These are phyloP conservation scores for Zygotorulaspora mrakii DNA, from an alignment of 1,139 yeast genomes.

Conservation along the genomic window DNA sequence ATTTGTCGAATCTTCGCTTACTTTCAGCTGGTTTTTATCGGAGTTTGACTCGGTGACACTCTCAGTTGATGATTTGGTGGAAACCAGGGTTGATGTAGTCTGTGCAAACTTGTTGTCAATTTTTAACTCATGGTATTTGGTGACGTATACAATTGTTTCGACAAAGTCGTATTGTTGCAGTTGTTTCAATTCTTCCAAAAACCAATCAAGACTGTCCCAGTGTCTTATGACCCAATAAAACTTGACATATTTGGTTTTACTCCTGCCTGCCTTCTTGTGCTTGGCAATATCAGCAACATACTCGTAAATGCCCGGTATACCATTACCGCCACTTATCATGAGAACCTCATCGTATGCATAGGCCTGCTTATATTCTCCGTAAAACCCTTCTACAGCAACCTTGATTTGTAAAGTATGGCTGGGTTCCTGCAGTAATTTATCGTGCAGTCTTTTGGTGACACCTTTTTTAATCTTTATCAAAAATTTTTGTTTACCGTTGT, in stretches of 20 bases:
- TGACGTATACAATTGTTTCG: conserved; percentile 42
- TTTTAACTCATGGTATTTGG: conserved; percentile 34
- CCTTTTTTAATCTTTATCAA: conserved; percentile 48
- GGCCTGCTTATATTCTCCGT: conserved; percentile 52
- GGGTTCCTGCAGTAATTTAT: conserved; percentile 24
- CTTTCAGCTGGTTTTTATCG: conserved; percentile 7
- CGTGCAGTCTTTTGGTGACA: conserved; percentile 40
- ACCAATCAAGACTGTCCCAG: conserved; percentile 51
- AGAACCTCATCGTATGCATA: conserved; percentile 52
- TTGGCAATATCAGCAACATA: conserved; percentile 34
- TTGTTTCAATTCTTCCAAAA: conserved; percentile 44
- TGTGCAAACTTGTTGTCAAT: conserved; percentile 16
- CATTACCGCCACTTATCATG: conserved; percentile 67
- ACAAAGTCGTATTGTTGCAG: conserved; percentile 38
- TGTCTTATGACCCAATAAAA: conserved; percentile 52
- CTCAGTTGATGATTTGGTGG: conserved; percentile 5
- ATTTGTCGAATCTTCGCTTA: conserved; percentile 1
- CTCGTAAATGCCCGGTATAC: conserved; percentile 55
- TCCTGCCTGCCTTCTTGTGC: conserved; percentile 19
- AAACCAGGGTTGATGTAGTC: conserved; percentile 3
- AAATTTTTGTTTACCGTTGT: conserved; percentile 40
- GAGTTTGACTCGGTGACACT: conserved; percentile 11
- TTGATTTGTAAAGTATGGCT: conserved; percentile 26
- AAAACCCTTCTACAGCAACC: conserved; percentile 58
- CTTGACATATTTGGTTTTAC: conserved; percentile 36